Evolutionary conservation across 202 grass and related monocot species (phyloP).

Genomic region (Panicum virgatum): DNA sequence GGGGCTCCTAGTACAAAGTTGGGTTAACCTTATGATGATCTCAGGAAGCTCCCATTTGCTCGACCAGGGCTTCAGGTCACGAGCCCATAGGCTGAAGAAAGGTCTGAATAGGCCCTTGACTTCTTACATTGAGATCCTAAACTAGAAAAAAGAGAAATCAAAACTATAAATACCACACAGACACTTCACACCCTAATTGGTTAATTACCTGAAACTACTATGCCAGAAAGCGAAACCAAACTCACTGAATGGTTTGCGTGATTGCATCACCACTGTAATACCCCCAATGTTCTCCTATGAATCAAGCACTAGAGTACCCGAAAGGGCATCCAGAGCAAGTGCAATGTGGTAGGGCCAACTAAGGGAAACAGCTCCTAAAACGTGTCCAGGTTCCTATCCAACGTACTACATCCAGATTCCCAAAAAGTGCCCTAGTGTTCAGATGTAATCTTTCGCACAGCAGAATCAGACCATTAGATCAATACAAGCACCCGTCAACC

Average conservation of each 20-base stretch:
- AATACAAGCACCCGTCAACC: neutral
- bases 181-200: neutral
- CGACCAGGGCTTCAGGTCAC: neutral
- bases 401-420: neutral
- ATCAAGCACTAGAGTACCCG: conserved; percentile 13
- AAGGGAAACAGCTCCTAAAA: conserved; percentile 23
- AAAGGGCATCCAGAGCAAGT: conserved; percentile 17
- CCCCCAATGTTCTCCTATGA: conserved; percentile 1
- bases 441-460: neutral
- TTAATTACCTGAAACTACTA: conserved; percentile 18
- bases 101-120: neutral
- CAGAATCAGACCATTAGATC: neutral
- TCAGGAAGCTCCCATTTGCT: conserved; percentile 20
- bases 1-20: neutral
- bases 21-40: conserved; percentile 10
- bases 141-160: neutral
- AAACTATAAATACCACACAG: neutral
- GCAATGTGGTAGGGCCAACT: neutral
- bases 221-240: neutral
- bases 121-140: neutral
- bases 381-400: neutral
- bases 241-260: neutral
- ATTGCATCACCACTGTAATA: neutral
- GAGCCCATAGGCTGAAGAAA: conserved; percentile 2
- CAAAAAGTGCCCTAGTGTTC: neutral